Evolutionary conservation across 2,329 filamentous ascomycete species (phyloP).

Genomic region (Metarhizium brunneum): DNA sequence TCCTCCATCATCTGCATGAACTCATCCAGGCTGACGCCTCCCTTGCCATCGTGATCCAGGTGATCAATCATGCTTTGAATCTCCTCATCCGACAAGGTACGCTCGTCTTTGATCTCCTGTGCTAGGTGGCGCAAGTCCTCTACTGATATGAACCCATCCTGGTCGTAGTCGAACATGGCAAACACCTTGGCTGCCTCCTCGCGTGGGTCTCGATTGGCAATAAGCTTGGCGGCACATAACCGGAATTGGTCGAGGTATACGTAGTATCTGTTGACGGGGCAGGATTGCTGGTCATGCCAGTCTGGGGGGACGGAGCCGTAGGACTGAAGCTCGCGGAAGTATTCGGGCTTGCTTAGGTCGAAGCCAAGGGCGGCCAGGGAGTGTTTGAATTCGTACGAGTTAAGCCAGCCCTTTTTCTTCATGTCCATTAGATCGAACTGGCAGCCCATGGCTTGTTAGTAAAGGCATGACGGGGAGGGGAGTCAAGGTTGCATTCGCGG

Average conservation of each 20-base stretch:
- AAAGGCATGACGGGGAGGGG: neutral
- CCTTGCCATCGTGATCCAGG: constrained; percentile 90
- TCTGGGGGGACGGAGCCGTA: constrained; percentile 64
- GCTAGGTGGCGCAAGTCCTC: constrained; percentile 83
- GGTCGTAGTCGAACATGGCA: constrained; percentile 82
- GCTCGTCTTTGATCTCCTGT: constrained; percentile 73
- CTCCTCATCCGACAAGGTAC: constrained; percentile 82
- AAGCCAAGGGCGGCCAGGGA: constrained; percentile 93
- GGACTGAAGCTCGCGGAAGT: constrained; percentile 70
- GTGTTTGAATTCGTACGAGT: constrained; percentile 98
- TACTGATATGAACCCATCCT: constrained; percentile 83
- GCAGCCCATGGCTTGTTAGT: constrained; percentile 9
- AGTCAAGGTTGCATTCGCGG: neutral
- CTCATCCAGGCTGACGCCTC: constrained; percentile 62
- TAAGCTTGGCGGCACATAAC: constrained; percentile 68
- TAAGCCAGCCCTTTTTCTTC: constrained; percentile 86
- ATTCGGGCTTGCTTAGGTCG: constrained; percentile 77
- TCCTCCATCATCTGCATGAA: constrained; percentile 55
- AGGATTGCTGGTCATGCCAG: constrained; percentile 37
- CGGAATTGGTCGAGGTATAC: constrained; percentile 48
- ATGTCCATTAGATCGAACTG: constrained; percentile 94
- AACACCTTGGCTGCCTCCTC: constrained; percentile 92
- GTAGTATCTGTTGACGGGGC: constrained; percentile 34
- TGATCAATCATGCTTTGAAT: constrained; percentile 95
- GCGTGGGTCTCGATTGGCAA: constrained; percentile 72